Conservation (phyloP, 139 green algal genomes). For the Coelastrella sp. region DNA sequence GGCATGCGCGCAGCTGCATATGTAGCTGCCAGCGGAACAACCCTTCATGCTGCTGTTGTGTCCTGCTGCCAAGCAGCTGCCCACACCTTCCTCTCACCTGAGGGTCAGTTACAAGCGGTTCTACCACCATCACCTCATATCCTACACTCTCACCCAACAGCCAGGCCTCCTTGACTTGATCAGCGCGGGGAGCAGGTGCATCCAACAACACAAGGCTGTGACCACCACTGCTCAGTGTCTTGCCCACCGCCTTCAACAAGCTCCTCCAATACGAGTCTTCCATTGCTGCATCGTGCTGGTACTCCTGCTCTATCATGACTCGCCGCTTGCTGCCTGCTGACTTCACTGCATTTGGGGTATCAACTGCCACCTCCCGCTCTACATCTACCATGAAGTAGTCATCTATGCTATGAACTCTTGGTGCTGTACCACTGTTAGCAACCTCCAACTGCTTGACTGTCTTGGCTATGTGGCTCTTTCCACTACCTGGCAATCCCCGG, state of each 20-base stretch:
- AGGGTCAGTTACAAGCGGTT: conserved; percentile 16
- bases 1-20: neutral
- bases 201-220: conserved; percentile 45
- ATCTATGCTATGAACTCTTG: conserved; percentile 84
- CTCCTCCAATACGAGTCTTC: conserved; percentile 64
- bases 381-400: conserved; percentile 91
- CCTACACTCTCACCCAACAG: conserved; percentile 16
- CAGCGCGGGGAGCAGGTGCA: conserved; percentile 27
- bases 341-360: conserved; percentile 39
- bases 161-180: conserved; percentile 44
- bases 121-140: conserved; percentile 34
- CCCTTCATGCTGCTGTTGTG: too few species aligned
- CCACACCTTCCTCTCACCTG: too few species aligned
- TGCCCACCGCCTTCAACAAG: conserved; percentile 27
- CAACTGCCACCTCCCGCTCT: conserved; percentile 71
- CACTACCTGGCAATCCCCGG: conserved; percentile 82
- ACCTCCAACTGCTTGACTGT: conserved; percentile 79
- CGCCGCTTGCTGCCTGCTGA: conserved; percentile 47
- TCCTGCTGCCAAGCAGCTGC: neutral
- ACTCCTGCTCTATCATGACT: conserved; percentile 68
- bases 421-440: conserved; percentile 63
- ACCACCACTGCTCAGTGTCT: conserved; percentile 17
- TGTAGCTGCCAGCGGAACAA: too few species aligned
- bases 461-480: conserved; percentile 79
- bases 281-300: conserved; percentile 80